Evolutionary conservation across 257 asterid genomes (phyloP), one percentile per base, ranked within the genome.

Genomic region (Mentha longifolia): DNA sequence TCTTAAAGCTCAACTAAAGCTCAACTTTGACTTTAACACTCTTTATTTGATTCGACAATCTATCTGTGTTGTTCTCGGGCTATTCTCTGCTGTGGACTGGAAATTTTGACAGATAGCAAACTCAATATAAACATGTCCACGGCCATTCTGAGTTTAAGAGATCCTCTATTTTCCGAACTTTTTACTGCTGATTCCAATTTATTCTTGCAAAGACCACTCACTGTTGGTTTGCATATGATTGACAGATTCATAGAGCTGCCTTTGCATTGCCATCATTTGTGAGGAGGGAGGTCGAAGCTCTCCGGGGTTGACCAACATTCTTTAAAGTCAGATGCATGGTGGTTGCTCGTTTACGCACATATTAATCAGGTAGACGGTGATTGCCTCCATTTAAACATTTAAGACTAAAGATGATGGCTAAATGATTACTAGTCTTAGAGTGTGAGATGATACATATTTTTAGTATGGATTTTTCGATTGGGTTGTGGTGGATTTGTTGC

Each of bases 191-290:
- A 20, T 15, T 47, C 19, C 54, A 15, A 15, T 47, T 14, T 54
- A 9, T 55, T 22, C 55, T 54, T 11, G 5, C 0, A 9, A 22
- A 20, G n/a, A 20, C 15, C 35, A 50, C 49, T 65, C 1, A 9
- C 25, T 46, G 22, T 41, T 71, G 3, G 37, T 72, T 61, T 66
- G 72, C 25, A 16, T 63, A 6, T 73, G 55, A 47, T 7, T 68
- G 71, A 61, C 96, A 95, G 99, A 83, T 95, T 58, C 99, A 95
- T 72, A 78, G 64, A 78, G 99, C 98, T 73, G 98, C 98, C 22
- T 88, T 95, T 71, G 87, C 96, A 4, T 81, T 95, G 91, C 99
- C 97, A 0, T 81, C 92, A 61, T 95, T 95, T 58, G 77, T 92
- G 30, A 91, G 72, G 92, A 86, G 89, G 79, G 99, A 89, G 87